Evolutionary conservation across 306 rosid genomes (phyloP), one percentile per base, ranked within the genome.

Genomic region (Corylus avellana): DNA sequence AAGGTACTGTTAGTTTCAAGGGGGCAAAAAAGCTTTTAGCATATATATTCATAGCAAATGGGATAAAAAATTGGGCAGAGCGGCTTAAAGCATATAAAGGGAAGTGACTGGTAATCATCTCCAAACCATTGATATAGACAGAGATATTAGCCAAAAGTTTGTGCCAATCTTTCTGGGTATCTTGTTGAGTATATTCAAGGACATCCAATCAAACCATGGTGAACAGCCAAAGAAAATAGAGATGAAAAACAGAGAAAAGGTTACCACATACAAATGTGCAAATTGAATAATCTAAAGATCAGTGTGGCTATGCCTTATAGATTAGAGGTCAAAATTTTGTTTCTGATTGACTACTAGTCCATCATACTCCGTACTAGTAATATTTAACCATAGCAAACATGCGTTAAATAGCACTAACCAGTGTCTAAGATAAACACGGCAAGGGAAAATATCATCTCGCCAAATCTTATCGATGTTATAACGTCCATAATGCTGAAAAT

Each of bases 371-470:
- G 42, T 39, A 4, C 44, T 9, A 18, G 72, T 25, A 42, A 8
- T 18, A 67, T 37, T 67, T 12, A 13, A 3, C 13, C 22, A 35
- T 64, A 35, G 16, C 48, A 17, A 4, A 29, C 32, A 75, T 81
- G 58, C 59, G 67, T 76, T 11, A 59, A 70, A 50, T 77, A 32
- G 71, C 48, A 82, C 91, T 89, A 59, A 94, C 98, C 98, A 94
- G 83, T 94, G 97, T 46, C 97, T 87, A 84, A 94, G 94, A 87
- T 94, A 94, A 73, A 88, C 84, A 42, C 98, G 97, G 77, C 98
- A 94, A 74, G 98, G 97, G 69, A 94, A 85, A 74, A 94, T 91
- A 82, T 92, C 98, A 81, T 94, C 97, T 74, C 92, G 87, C 97
- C 97, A 94, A 66, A 94, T 94, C 86, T 86, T 88, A 83, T 94